Conservation (phyloP, 2,329 filamentous ascomycete genomes). For the Colletotrichum chrysophilum region DNA sequence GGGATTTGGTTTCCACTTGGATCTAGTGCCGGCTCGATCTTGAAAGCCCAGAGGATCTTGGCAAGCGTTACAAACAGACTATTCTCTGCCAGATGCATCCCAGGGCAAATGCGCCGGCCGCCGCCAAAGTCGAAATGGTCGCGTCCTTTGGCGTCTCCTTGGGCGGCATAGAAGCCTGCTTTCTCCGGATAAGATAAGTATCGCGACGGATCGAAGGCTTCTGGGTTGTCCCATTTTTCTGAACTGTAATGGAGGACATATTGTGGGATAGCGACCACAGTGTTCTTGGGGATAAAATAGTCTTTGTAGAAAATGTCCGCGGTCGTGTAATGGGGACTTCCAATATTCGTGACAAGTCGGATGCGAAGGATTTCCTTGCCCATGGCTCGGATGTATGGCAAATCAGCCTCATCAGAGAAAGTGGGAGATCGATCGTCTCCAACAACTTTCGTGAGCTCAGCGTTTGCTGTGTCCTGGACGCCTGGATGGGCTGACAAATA, state of each 20-base stretch:
- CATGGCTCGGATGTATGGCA: constrained; percentile 59
- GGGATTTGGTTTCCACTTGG: background rate
- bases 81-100: constrained; percentile 55
- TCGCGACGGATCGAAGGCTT: background rate
- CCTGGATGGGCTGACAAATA: background rate
- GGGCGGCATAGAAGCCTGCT: background rate
- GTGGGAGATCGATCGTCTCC: constrained; percentile 51
- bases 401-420: constrained; percentile 50
- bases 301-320: background rate
- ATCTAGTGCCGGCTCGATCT: constrained; percentile 31
- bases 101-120: constrained; percentile 35
- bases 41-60: constrained; percentile 58
- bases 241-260: background rate
- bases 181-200: background rate
- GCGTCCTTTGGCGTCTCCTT: background rate
- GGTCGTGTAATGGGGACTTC: background rate
- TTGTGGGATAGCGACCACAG: background rate
- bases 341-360: constrained; percentile 56
- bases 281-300: background rate
- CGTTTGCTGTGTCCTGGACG: background rate
- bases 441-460: constrained; percentile 36
- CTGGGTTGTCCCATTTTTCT: background rate
- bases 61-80: constrained; percentile 52
- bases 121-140: constrained; percentile 41
- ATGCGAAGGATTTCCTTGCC: constrained; percentile 62